A percentile compares a stretch with the other conserved stretches of the same genome.
Conservation (phyloP, 352 stramenopile genomes). For the Phytopythium chamaehyphon region DNA sequence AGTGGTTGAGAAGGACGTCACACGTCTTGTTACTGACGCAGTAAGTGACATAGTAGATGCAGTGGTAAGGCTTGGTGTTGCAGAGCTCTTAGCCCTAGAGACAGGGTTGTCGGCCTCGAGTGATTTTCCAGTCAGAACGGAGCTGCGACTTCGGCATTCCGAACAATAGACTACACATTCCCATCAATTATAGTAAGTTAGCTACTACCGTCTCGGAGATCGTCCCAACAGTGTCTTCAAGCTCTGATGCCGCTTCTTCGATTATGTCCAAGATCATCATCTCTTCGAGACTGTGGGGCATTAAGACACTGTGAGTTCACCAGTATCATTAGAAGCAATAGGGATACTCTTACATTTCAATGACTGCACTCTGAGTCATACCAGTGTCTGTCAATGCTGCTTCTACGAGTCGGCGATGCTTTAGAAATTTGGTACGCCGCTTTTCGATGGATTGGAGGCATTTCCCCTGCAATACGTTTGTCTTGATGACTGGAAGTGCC, state of each 20-base stretch:
- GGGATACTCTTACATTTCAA: slow-evolving; percentile 51
- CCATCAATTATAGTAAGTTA: slow-evolving; percentile 16
- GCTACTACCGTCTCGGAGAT: slow-evolving; percentile 37
- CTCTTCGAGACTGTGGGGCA: slow-evolving; percentile 26
- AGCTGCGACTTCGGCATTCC: slow-evolving; percentile 1
- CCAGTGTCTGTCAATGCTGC: slow-evolving; percentile 47
- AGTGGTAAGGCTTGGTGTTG: background rate
- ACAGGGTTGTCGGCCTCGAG: background rate
- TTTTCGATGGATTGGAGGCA: slow-evolving; percentile 40
- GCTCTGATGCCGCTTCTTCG: slow-evolving; percentile 27
- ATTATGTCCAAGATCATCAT: slow-evolving; percentile 41
- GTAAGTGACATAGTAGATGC: background rate
- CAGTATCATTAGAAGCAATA: no score
- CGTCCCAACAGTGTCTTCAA: slow-evolving; percentile 28
- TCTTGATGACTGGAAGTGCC: background rate
- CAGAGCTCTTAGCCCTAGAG: background rate
- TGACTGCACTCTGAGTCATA: slow-evolving; percentile 51
- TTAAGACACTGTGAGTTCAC: no score
- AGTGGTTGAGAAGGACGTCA: background rate
- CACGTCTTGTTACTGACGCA: background rate
- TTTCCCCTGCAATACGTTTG: slow-evolving; percentile 17
- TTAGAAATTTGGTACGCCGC: slow-evolving; percentile 37
- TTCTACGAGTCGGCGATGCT: slow-evolving; percentile 51
- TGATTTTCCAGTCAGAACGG: background rate
- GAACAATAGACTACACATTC: background rate